Conservation (phyloP, 2,329 filamentous ascomycete species). For the Chrysoporthe austroafricana region DNA sequence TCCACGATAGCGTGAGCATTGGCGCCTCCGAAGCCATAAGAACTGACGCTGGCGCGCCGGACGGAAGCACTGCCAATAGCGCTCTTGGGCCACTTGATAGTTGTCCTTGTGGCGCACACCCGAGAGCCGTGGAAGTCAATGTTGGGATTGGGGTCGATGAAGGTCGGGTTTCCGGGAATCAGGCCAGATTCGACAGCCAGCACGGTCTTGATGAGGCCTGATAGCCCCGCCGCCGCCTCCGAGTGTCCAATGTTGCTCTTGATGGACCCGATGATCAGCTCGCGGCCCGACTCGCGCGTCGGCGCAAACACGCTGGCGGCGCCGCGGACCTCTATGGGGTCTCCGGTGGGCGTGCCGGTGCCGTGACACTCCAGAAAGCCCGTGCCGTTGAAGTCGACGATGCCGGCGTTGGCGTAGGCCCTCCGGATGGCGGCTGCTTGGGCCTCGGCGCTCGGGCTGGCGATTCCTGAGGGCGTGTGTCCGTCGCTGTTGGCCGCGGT, state of each 20-base stretch:
- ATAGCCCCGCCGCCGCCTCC: slow-evolving; percentile 31
- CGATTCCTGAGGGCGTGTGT: neutral
- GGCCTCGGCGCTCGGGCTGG: neutral
- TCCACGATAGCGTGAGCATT: slow-evolving; percentile 12
- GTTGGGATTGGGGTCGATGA: slow-evolving; percentile 13
- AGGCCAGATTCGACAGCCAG: slow-evolving; percentile 16
- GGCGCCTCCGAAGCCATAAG: neutral
- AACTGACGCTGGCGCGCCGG: slow-evolving; percentile 6
- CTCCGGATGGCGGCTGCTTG: neutral
- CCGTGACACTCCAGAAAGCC: neutral
- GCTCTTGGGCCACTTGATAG: neutral
- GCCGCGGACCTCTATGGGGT: neutral
- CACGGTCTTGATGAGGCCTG: slow-evolving; percentile 32
- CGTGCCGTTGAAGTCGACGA: neutral
- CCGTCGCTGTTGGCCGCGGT: neutral
- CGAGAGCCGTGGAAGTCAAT: slow-evolving; percentile 21
- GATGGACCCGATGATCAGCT: slow-evolving; percentile 30
- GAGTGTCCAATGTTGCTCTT: slow-evolving; percentile 35
- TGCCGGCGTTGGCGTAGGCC: neutral
- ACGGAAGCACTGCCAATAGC: neutral
- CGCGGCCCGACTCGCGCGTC: neutral
- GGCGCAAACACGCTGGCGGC: slow-evolving; percentile 12
- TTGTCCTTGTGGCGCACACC: neutral
- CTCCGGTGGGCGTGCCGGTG: neutral
- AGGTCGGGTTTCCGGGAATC: neutral